Conservation (phyloP, 108 stramenopile species). For the Cyclotella kingstonii region DNA sequence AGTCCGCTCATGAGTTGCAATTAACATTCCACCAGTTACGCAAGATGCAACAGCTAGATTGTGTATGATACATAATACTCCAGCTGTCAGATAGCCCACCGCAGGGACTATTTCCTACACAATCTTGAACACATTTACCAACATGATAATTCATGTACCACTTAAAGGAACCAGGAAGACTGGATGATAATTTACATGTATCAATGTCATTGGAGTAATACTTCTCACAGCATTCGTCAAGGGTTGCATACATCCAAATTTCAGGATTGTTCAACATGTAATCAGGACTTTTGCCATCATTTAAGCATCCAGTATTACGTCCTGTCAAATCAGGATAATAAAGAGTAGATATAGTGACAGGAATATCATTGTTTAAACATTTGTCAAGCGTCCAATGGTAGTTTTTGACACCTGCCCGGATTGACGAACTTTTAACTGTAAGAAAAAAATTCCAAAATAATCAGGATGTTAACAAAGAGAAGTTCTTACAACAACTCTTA, state of each 20-base stretch:
- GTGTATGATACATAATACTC: too few species aligned
- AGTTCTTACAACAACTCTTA: not conserved
- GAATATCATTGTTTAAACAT: not conserved
- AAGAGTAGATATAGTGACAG: not conserved
- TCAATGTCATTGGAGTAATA: not conserved
- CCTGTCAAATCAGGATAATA: not conserved
- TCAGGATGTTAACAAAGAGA: not conserved
- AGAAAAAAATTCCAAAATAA: not conserved
- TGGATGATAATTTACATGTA: not conserved
- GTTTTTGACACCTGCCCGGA: too few species aligned
- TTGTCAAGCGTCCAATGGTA: not conserved
- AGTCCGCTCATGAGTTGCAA: too few species aligned
- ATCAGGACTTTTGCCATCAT: not conserved
- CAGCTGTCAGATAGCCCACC: not conserved
- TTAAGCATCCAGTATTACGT: not conserved
- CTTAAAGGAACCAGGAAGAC: not conserved
- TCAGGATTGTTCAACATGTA: too few species aligned
- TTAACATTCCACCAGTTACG: too few species aligned
- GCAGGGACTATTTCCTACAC: not conserved
- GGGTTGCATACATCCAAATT: not conserved
- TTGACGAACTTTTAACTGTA: too few species aligned
- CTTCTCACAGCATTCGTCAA: not conserved
- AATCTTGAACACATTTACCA: constrained; percentile 3
- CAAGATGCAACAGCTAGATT: too few species aligned
- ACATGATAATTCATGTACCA: not conserved